Evolutionary conservation across 108 stramenopile genomes (phyloP), one percentile per base, ranked within the genome.

Genomic region (Cyclotella distinguenda): DNA sequence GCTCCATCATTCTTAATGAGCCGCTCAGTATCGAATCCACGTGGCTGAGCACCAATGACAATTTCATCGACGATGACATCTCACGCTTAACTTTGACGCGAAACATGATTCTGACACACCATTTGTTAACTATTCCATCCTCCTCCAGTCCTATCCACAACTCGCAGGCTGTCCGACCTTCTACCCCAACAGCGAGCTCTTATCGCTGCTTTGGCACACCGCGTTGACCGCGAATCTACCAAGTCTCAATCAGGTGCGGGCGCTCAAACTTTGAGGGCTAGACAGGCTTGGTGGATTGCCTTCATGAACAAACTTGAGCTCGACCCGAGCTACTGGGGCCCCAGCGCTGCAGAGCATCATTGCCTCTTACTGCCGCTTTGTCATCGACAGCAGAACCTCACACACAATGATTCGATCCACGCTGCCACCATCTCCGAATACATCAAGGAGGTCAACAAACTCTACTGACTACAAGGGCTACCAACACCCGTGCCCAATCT

Each of bases 221-320:
- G 15, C 53, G 36, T 53, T 40, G 50, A 52, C 36, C 1, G 1
- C 6, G 27, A 52, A 27, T 1, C 53, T 3, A 26, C 64, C 64
- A 8, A 4, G 28, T 40, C 51, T 40, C 26, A 46, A 53, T 0
- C 0, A 27, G 36, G 9, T 64, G 28, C 13, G 26, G 7, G 13
- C 2, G 4, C 30, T 64, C 35, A 40, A 32, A 64, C 64, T 15
- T 2, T 0, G 1, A 42, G 64, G 39, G 19, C 38, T 64, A 9
- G 64, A 51, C 64, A 64, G 53, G 64, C 49, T 64, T 23, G 5
- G 15, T 64, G 1, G 26, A 38, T 52, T 3, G 0, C 40, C 7
- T 64, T 2, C 11, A 28, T 52, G 27, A 2, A 1, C 2, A 11
- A 11, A 2, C 16, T 30, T 1, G 50, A 15, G 0, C 26, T 31